Percentiles rank a stretch among this genome's conserved stretches.
phyloP scores from a whole-genome alignment of 331 rosid species.

The Stylosanthes scabra region DNA sequence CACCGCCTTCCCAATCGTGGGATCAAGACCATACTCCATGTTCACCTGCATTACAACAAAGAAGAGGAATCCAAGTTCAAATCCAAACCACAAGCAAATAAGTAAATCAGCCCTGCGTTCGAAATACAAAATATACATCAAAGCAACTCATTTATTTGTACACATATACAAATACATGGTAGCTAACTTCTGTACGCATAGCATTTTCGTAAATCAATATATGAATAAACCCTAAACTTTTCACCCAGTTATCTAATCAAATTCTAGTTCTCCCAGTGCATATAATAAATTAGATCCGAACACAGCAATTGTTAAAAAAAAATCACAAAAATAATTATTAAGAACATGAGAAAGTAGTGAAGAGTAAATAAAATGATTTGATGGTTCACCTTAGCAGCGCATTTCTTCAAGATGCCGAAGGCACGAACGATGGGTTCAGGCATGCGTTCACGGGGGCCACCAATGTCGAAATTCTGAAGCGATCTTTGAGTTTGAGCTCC shows the following conservation, averaged over 20 bases:
- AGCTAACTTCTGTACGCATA: too few relatives aligned
- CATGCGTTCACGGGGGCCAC: slow-evolving; percentile 97
- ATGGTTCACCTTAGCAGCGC: slow-evolving; percentile 83
- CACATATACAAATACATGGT: too few relatives aligned
- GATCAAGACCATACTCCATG: slow-evolving; percentile 92
- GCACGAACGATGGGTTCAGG: slow-evolving; percentile 97
- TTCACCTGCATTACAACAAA: slow-evolving; percentile 64
- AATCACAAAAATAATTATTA: background rate
- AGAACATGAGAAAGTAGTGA: background rate
- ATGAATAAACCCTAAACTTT: too few relatives aligned
- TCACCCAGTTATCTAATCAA: too few relatives aligned
- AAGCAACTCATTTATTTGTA: too few relatives aligned
- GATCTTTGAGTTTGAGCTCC: slow-evolving; percentile 99
- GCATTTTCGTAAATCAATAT: too few relatives aligned
- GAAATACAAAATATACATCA: too few relatives aligned
- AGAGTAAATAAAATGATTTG: background rate
- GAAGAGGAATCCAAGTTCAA: background rate
- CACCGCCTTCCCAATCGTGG: slow-evolving; percentile 80
- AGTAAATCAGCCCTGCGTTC: too few relatives aligned
- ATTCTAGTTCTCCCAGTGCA: too few relatives aligned
- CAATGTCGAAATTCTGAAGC: slow-evolving; percentile 92
- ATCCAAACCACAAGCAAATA: background rate
- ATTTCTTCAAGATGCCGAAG: slow-evolving; percentile 86
- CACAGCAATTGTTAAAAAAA: background rate
- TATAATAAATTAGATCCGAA: too few relatives aligned